phyloP scores from a whole-genome alignment of 1,284 basidiomycete genomes.

The Microbotryum saponariae region DNA sequence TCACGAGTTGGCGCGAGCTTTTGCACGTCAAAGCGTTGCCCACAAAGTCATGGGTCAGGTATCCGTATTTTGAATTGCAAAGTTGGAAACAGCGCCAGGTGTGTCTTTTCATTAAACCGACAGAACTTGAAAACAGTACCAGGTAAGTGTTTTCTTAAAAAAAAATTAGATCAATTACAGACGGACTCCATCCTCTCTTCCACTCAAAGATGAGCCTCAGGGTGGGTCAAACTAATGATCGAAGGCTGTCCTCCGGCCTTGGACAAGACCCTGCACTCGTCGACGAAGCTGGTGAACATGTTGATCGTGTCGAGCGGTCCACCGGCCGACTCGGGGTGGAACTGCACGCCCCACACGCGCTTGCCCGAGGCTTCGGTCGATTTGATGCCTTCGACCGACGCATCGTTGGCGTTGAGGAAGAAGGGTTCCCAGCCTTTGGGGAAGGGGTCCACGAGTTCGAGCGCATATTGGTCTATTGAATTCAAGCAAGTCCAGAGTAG shows the following conservation, averaged over 20 bases:
- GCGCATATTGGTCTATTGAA: conserved; percentile 69
- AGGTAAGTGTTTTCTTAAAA: too few species aligned
- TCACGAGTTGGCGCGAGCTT: too few species aligned
- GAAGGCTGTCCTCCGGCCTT: conserved; percentile 2
- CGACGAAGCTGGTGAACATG: conserved; percentile 89
- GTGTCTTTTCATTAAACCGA: too few species aligned
- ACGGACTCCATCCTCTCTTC: too few species aligned
- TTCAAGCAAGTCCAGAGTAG: neutral
- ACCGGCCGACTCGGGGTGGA: conserved; percentile 79
- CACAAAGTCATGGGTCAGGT: too few species aligned
- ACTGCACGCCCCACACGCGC: conserved; percentile 90
- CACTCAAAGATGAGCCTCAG: conserved; percentile 6
- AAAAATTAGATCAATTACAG: too few species aligned
- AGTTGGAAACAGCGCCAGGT: too few species aligned
- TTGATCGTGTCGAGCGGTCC: conserved; percentile 89
- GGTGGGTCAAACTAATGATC: neutral
- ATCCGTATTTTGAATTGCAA: too few species aligned
- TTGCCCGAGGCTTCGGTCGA: conserved; percentile 77
- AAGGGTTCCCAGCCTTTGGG: conserved; percentile 91
- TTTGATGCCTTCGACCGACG: conserved; percentile 62
- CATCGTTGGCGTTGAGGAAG: conserved; percentile 90
- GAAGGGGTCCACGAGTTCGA: conserved; percentile 84
- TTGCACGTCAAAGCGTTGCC: too few species aligned
- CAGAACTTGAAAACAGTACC: too few species aligned
- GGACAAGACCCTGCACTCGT: conserved; percentile 55